Conservation (phyloP, 2,329 filamentous ascomycete genomes). For the Penicillium vulpinum region DNA sequence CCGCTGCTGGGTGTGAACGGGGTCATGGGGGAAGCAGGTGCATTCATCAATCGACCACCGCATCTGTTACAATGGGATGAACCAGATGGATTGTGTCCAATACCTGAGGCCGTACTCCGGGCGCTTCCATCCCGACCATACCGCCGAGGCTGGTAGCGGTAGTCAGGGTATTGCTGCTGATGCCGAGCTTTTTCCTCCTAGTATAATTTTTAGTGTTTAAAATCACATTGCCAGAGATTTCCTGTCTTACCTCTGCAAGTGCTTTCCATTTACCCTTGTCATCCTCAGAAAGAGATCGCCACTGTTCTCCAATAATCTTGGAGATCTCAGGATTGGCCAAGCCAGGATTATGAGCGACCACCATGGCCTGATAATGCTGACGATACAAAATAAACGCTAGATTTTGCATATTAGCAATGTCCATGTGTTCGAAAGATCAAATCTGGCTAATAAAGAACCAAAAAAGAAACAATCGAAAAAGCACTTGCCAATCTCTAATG, state of each 20-base stretch:
- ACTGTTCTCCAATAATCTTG: slow-evolving; percentile 93
- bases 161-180: slow-evolving; percentile 85
- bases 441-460: neutral
- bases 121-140: slow-evolving; percentile 56
- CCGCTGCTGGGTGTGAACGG: slow-evolving; percentile 40
- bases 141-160: slow-evolving; percentile 86
- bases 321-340: slow-evolving; percentile 94
- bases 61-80: slow-evolving; percentile 45
- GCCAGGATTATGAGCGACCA: slow-evolving; percentile 80
- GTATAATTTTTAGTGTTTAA: neutral
- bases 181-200: slow-evolving; percentile 88
- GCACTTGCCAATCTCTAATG: slow-evolving; percentile 25
- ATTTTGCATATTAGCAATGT: neutral
- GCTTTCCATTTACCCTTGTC: slow-evolving; percentile 84
- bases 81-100: slow-evolving; percentile 39
- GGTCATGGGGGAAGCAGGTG: slow-evolving; percentile 44
- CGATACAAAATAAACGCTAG: slow-evolving; percentile 96
- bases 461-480: slow-evolving; percentile 25
- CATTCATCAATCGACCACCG: slow-evolving; percentile 51
- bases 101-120: slow-evolving; percentile 36
- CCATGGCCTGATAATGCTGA: slow-evolving; percentile 81
- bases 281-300: slow-evolving; percentile 73
- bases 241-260: slow-evolving; percentile 68
- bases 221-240: neutral
- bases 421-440: neutral